Conservation (phyloP, 2,329 filamentous ascomycete genomes). For the Fusarium falciforme region DNA sequence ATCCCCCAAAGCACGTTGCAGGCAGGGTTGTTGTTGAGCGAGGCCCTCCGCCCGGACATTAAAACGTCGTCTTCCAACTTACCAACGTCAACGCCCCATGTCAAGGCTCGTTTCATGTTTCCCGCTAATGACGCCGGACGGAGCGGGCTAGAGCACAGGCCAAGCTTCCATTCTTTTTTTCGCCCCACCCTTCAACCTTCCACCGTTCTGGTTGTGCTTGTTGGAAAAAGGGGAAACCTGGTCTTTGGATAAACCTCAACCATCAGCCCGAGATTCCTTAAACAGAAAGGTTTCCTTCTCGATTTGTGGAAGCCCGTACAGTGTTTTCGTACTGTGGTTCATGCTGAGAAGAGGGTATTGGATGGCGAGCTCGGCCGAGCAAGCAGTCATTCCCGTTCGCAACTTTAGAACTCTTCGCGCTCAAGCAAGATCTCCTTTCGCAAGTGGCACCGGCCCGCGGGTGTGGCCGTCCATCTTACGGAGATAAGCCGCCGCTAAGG, state of each 20-base stretch:
- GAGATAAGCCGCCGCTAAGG: neutral
- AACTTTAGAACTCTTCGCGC: neutral
- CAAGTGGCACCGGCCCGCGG: neutral
- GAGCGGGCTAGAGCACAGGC: conserved; percentile 35
- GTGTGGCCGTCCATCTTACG: neutral
- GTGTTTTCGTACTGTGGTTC: conserved; percentile 1
- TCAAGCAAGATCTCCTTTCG: neutral
- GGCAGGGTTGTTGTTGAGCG: conserved; percentile 15
- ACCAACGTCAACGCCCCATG: conserved; percentile 19
- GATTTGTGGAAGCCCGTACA: conserved; percentile 1
- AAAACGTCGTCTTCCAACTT: conserved; percentile 21
- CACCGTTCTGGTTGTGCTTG: conserved; percentile 3
- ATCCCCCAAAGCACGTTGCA: neutral
- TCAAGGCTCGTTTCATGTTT: conserved; percentile 43
- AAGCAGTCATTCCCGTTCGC: neutral
- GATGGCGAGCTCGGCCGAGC: neutral
- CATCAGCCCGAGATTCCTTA: conserved; percentile 3
- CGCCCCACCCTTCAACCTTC: conserved; percentile 27
- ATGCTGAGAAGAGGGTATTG: neutral
- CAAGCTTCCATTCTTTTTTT: conserved; percentile 21
- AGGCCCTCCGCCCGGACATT: conserved; percentile 32
- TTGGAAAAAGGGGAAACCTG: conserved; percentile 19
- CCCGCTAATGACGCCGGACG: conserved; percentile 42
- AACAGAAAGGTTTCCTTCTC: conserved; percentile 7
- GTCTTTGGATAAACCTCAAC: conserved; percentile 3